Conservation (phyloP, 2,329 filamentous ascomycete species). For the Botrytis fabae region DNA sequence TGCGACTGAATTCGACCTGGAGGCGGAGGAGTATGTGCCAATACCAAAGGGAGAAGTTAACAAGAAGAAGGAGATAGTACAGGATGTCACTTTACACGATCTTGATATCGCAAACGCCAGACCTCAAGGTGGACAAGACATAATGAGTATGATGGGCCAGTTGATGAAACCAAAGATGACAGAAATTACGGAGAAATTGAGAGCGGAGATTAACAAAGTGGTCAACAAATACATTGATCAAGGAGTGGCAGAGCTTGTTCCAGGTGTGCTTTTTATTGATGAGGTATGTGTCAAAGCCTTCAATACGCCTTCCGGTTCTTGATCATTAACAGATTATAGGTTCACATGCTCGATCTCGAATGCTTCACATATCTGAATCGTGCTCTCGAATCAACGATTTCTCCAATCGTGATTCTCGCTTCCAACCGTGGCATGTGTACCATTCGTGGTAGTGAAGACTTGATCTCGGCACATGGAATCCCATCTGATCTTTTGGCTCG, state of each 20-base stretch:
- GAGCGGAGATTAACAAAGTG: constrained; percentile 97
- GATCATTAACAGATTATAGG: constrained; percentile 52
- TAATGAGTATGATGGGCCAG: constrained; percentile 99
- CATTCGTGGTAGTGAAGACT: constrained; percentile 81
- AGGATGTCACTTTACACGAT: constrained; percentile 96
- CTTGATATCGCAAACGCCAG: constrained; percentile 93
- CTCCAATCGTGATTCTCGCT: constrained; percentile 94
- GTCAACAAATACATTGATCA: constrained; percentile 99
- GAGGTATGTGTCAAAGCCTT: constrained; percentile 62
- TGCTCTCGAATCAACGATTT: constrained; percentile 91
- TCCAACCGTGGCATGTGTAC: constrained; percentile 94
- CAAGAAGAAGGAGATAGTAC: constrained; percentile 99
- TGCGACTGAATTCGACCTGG: constrained; percentile 96
- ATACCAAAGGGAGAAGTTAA: constrained; percentile 98
- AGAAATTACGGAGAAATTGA: constrained; percentile 96
- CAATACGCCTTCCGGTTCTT: constrained; percentile 10
- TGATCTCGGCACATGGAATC: constrained; percentile 87
- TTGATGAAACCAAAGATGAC: constrained; percentile 99
- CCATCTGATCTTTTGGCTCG: constrained; percentile 91
- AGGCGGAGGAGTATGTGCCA: constrained; percentile 98
- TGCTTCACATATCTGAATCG: constrained; percentile 99
- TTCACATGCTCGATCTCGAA: constrained; percentile 99
- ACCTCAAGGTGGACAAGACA: constrained; percentile 95
- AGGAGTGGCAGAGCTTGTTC: constrained; percentile 95
- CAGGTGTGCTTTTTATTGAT: constrained; percentile 96